These are phyloP conservation scores for Leucocoprinus sp. DNA, from an alignment of 768 basidiomycete genomes.

Conservation along the genomic window DNA sequence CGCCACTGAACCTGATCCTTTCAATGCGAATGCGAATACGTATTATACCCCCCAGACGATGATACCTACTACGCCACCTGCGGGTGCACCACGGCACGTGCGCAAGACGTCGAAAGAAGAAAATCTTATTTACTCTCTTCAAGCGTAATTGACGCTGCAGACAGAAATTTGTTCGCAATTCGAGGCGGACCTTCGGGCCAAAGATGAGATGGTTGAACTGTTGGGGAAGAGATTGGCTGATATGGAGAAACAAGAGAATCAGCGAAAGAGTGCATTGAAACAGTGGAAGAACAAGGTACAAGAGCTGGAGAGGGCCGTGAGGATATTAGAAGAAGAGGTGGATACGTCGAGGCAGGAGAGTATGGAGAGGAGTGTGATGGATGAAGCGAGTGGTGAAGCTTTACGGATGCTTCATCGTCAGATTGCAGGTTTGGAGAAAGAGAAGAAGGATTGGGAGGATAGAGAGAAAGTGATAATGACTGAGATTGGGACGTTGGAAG, in stretches of 20 bases:
- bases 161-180: slow-evolving; percentile 70
- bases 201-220: slow-evolving; percentile 63
- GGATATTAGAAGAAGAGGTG: slow-evolving; percentile 76
- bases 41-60: slow-evolving; percentile 73
- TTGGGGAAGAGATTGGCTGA: slow-evolving; percentile 46
- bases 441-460: slow-evolving; percentile 41
- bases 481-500: slow-evolving; percentile 44
- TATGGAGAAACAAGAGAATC: slow-evolving; percentile 55
- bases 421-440: slow-evolving; percentile 68
- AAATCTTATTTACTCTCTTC: slow-evolving; percentile 60
- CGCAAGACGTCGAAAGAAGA: slow-evolving; percentile 66
- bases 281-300: slow-evolving; percentile 72
- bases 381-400: slow-evolving; percentile 71
- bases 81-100: slow-evolving; percentile 32
- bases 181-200: slow-evolving; percentile 64
- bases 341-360: slow-evolving; percentile 78
- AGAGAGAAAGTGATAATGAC: slow-evolving; percentile 33
- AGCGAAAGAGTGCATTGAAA: slow-evolving; percentile 44
- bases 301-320: slow-evolving; percentile 62
- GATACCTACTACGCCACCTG: slow-evolving; percentile 60
- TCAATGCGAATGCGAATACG: slow-evolving; percentile 62
- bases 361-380: slow-evolving; percentile 76
- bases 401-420: slow-evolving; percentile 73
- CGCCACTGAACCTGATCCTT: slow-evolving; percentile 57
- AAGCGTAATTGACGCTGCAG: slow-evolving; percentile 69